Evolutionary conservation across 768 basidiomycete species (phyloP).

Genomic region (Rhizopogon vulgaris): DNA sequence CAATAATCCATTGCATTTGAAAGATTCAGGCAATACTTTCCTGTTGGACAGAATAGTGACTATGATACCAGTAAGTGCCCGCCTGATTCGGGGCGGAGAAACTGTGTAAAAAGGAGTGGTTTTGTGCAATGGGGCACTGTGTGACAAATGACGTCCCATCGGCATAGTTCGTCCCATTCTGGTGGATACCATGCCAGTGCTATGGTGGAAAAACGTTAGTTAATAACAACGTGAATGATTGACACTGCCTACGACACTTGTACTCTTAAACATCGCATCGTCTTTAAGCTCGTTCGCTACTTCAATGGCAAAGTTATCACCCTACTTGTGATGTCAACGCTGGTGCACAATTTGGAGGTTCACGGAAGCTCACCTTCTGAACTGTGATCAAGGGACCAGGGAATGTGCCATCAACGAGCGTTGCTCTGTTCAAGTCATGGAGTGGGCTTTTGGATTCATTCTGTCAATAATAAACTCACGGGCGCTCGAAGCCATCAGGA

Average conservation of each 20-base stretch:
- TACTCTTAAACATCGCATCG: constrained; percentile 39
- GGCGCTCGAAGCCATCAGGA: constrained; percentile 44
- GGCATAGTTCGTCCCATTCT: constrained; percentile 22
- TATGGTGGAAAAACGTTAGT: constrained; percentile 14
- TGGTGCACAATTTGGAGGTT: too few species aligned
- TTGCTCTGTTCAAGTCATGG: not conserved
- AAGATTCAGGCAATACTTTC: too few species aligned
- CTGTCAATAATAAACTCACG: constrained; percentile 20
- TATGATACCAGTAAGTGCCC: constrained; percentile 47
- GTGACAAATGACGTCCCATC: constrained; percentile 34
- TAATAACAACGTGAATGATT: not conserved
- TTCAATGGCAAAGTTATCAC: constrained; percentile 32
- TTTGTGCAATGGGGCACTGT: constrained; percentile 36
- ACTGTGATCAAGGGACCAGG: not conserved
- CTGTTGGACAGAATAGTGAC: constrained; percentile 30
- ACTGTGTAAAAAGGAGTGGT: constrained; percentile 29
- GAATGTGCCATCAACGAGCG: constrained; percentile 1
- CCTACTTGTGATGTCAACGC: constrained; percentile 17
- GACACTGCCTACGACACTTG: constrained; percentile 28
- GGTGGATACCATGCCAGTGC: constrained; percentile 29
- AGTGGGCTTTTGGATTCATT: too few species aligned
- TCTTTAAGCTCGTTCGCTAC: constrained; percentile 42
- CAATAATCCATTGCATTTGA: constrained; percentile 29
- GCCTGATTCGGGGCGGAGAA: constrained; percentile 28
- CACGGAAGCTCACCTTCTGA: not conserved